phyloP scores from a whole-genome alignment of 768 basidiomycete genomes.

The Coprinopsis marcescibilis region DNA sequence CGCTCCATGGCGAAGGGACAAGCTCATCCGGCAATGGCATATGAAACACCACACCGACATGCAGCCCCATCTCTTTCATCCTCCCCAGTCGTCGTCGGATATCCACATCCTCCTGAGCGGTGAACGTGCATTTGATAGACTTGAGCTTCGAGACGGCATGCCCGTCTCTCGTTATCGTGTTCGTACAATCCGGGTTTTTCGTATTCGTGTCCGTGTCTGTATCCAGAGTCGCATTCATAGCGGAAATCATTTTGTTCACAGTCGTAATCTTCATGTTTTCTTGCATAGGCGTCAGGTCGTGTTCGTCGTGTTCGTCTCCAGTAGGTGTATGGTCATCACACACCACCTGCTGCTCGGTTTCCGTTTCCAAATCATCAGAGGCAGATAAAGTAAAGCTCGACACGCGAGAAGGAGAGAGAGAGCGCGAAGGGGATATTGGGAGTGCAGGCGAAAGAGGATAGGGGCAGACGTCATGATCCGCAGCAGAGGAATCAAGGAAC shows the following conservation, averaged over 20 bases:
- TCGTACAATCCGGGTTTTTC: background rate
- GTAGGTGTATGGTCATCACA: no score
- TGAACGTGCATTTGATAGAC: slow-evolving; percentile 21
- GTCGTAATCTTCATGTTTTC: no score
- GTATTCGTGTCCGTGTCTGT: background rate
- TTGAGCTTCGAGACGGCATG: slow-evolving; percentile 10
- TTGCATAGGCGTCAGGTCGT: no score
- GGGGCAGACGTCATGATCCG: background rate
- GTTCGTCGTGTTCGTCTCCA: no score
- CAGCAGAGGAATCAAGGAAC: background rate
- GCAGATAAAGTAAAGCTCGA: no score
- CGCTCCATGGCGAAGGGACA: slow-evolving; percentile 26
- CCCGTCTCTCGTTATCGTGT: background rate
- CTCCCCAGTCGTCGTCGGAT: slow-evolving; percentile 15
- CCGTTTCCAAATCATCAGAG: no score
- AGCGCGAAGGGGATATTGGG: background rate
- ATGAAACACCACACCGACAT: slow-evolving; percentile 19
- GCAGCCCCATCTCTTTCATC: slow-evolving; percentile 18
- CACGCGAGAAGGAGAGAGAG: no score
- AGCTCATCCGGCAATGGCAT: slow-evolving; percentile 20
- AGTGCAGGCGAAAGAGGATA: background rate
- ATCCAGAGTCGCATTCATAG: no score
- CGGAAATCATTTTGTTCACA: no score
- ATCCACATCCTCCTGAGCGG: slow-evolving; percentile 18
- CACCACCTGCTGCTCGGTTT: no score